phyloP scores from a whole-genome alignment of 192 early-diverging fungal species.

The Podila horticola region DNA sequence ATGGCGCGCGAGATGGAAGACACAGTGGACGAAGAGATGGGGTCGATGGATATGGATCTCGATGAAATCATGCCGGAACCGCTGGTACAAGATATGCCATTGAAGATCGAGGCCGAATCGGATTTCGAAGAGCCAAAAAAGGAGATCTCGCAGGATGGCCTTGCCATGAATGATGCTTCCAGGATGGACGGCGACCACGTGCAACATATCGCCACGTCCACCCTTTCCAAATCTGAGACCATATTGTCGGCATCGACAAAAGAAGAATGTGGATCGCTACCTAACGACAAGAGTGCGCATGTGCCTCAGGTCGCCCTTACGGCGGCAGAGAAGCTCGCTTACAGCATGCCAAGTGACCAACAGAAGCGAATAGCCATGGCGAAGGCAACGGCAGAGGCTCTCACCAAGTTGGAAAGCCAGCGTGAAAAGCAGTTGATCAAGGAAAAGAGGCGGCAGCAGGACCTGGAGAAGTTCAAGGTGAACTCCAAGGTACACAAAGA shows the following conservation, averaged over 20 bases:
- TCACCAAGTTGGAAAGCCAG: constrained; percentile 8
- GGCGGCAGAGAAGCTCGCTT: constrained; percentile 5
- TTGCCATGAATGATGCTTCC: too few species aligned
- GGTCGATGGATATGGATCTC: neutral
- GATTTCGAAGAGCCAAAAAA: too few species aligned
- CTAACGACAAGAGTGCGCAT: neutral
- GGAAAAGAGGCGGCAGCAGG: constrained; percentile 15
- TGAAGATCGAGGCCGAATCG: too few species aligned
- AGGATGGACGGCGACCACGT: too few species aligned
- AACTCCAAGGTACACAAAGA: constrained; percentile 19
- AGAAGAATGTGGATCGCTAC: neutral
- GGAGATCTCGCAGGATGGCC: too few species aligned
- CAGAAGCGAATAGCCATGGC: constrained; percentile 19
- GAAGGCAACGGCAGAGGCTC: constrained; percentile 11
- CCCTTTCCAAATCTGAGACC: too few species aligned
- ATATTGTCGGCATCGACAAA: neutral
- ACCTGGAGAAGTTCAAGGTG: constrained; percentile 34
- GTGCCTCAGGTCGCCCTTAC: neutral
- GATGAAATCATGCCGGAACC: too few species aligned
- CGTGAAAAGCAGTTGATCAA: constrained; percentile 13
- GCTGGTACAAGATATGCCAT: too few species aligned
- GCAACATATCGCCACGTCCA: too few species aligned
- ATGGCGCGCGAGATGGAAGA: neutral
- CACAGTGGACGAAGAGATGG: neutral
- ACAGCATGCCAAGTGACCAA: constrained; percentile 12